Evolutionary conservation across 495 filamentous ascomycete species (phyloP), one percentile per base, ranked within the genome.

Genomic region (Aspergillus egyptiacus): DNA sequence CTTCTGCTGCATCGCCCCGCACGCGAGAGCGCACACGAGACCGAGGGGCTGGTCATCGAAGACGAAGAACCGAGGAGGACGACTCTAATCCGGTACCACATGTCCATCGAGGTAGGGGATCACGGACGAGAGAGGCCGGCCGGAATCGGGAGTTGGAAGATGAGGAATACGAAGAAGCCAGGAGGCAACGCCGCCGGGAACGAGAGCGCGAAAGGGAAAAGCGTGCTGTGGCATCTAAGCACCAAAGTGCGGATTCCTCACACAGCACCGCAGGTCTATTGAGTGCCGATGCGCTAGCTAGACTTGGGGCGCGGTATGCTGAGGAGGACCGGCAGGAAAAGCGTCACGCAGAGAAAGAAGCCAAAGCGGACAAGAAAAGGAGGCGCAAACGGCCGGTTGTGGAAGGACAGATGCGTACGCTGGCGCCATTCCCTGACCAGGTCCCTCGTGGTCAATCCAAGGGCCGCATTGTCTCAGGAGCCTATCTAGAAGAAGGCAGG

Each of bases 391-490:
- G 56, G 17, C 58, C 61, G 25, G 56, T 60, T 15, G 33, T 66
- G 41, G 62, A 54, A 39, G 58, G 66, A 48, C 37, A 54, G 48
- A 34, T 51, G 48, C 49, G 49, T 53, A 60, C 48, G 57, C 61
- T 61, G 64, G 52, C 24, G 30, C 54, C 35, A 44, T 62, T 66
- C 20, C 61, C 49, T 1, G 54, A 63, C 18, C 56, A 59, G 6
- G 52, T 56, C 15, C 59, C 68, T 17, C 63, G 72, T 31, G 65
- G 68, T 27, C 69, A 71, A 47, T 72, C 73, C 43, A 75, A 74
- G 38, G 69, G 79, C 25, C 67, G 83, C 50, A 70, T 86, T 17
- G 81, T 85, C 5, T 88, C 84, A 39, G 85, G 85, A 13, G 76
- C 83, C 0, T 66, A 82, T 44, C 54, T 85, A 50, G 85, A 89